Base-by-base conservation (phyloP, 2,329 filamentous ascomycete species). In the Penicillium sp. region DNA sequence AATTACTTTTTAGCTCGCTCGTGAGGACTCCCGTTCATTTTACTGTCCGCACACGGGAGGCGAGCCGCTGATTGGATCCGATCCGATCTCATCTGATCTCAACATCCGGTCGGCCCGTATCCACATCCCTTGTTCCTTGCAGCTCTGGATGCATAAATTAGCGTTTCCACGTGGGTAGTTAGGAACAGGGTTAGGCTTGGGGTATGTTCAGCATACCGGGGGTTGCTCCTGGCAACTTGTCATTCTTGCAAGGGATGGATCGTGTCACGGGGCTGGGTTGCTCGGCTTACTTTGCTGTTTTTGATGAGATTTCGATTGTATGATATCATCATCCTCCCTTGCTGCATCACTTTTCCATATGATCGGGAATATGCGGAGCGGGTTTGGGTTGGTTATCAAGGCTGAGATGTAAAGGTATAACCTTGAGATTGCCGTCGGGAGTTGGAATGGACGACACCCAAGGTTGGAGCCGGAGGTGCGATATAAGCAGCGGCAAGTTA, bases 1-100 rank as follows among this genome's bases (percentile, higher is more conserved):
- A 49, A 74, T 77, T 50, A 60, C 56, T 7, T 75, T 79, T 54
- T 79, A 65, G 62, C 56, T 44, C 46, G n/a, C 13, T 18, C 6
- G 35, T 46, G 19, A 27, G 57, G 33, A 31, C 2, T 2, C n/a
- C 10, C n/a, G n/a, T 19, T 4, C n/a, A 16, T 16, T 46, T 6
- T 31, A 31, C 22, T 10, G 24, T 22, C 22, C 22, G 22, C 3
- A 22, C 2, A 14, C 27, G 6, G 9, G 2, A n/a, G 2, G n/a
- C 11, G n/a, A 13, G 9, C 7, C 10, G n/a, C n/a, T 14, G 41
- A 44, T 27, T 13, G 10, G 11, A 14, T 44, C 41, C 9, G 10
- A 24, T 44, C 41, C 5, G n/a, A 18, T 49, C 31, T 24, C 5
- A 46, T 46, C 14, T 31, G 6, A 46, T 18, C 24, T 31, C 11